These are phyloP conservation scores for Tephrocybe sp. DNA, from an alignment of 768 basidiomycete genomes.

Conservation along the genomic window DNA sequence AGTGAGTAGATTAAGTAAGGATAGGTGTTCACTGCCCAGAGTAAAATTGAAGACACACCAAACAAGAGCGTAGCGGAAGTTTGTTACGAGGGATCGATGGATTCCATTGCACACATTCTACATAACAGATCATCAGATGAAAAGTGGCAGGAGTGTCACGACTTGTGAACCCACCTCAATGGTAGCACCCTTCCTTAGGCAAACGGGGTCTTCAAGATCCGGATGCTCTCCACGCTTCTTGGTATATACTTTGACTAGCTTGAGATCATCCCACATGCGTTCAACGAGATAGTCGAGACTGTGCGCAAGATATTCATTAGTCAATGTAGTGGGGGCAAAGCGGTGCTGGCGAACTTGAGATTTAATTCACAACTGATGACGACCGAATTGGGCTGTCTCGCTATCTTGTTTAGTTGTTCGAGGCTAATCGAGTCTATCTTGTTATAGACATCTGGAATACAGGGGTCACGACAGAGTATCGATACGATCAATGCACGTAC, in stretches of 20 bases:
- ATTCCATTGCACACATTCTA: constrained; percentile 91
- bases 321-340: not conserved
- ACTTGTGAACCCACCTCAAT: constrained; percentile 65
- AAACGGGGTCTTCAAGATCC: constrained; percentile 88
- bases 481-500: constrained; percentile 36
- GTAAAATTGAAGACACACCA: constrained; percentile 52
- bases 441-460: constrained; percentile 81
- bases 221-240: constrained; percentile 96
- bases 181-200: constrained; percentile 86
- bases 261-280: constrained; percentile 77
- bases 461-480: not conserved
- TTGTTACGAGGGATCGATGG: constrained; percentile 82
- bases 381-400: constrained; percentile 78
- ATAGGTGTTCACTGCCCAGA: not conserved
- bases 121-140: not conserved
- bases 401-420: constrained; percentile 80
- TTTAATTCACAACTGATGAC: constrained; percentile 97
- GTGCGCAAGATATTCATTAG: constrained; percentile 5
- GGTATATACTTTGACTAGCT: constrained; percentile 89
- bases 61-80: constrained; percentile 93
- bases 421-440: constrained; percentile 90
- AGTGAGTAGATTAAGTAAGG: not conserved
- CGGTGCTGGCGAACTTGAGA: constrained; percentile 60
- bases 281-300: constrained; percentile 75
- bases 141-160: not conserved